phyloP scores from a whole-genome alignment of 192 early-diverging fungal species.

The Chytriomyces sp. region DNA sequence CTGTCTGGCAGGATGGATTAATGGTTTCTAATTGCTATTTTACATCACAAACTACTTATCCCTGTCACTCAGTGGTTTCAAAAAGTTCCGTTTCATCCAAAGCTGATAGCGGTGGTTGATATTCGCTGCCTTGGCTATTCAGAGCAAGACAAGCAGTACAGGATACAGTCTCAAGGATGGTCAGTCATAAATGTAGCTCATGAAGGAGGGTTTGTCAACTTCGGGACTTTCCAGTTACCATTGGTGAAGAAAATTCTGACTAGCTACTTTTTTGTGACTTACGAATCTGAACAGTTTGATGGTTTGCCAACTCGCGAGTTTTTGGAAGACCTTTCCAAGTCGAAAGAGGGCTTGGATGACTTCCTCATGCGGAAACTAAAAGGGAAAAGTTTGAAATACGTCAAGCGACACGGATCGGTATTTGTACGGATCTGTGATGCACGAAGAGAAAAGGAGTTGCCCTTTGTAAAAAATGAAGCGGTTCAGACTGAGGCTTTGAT shows the following conservation, averaged over 20 bases:
- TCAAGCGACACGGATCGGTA: background rate
- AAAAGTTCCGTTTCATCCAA: conserved; percentile 3
- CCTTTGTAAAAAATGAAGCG: conserved; percentile 11
- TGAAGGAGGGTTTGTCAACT: conserved; percentile 3
- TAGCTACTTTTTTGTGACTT: background rate
- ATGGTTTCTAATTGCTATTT: background rate
- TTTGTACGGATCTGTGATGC: conserved; percentile 15
- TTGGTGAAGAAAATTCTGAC: background rate
- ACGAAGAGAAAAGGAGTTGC: background rate
- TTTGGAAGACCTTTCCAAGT: background rate
- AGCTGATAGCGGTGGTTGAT: conserved; percentile 1
- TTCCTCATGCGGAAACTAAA: background rate
- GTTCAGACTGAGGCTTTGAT: background rate
- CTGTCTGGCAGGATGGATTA: conserved; percentile 6
- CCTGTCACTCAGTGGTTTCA: conserved; percentile 2
- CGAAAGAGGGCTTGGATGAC: background rate
- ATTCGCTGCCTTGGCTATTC: conserved; percentile 21
- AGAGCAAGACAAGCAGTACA: conserved; percentile 10
- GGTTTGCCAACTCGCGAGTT: background rate
- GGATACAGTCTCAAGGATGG: conserved; percentile 14
- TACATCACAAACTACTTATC: background rate
- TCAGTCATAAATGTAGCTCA: background rate
- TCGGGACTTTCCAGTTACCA: conserved; percentile 1
- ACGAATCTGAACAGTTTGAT: conserved; percentile 1
- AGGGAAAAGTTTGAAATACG: conserved; percentile 1